These are phyloP conservation scores for Suhomyces emberorum DNA, from an alignment of 805 yeast species.

Conservation along the genomic window DNA sequence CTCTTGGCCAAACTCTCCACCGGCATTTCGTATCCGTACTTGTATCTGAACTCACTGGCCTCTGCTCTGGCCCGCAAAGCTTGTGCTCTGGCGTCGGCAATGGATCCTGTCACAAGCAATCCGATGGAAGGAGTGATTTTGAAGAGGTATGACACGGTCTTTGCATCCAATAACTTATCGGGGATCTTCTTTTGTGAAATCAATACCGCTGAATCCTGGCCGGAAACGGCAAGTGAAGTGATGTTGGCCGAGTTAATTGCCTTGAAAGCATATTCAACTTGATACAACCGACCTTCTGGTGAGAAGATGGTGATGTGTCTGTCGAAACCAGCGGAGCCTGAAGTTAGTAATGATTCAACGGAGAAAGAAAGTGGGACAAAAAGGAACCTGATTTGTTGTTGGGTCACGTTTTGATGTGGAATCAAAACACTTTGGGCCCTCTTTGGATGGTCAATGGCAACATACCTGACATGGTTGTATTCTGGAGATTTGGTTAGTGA, in stretches of 20 bases:
- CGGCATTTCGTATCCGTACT: constrained; percentile 96
- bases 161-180: constrained; percentile 86
- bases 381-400: neutral
- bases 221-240: constrained; percentile 84
- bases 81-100: constrained; percentile 91
- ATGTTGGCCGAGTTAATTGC: constrained; percentile 92
- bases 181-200: constrained; percentile 96
- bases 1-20: constrained; percentile 88
- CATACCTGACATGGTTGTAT: constrained; percentile 9
- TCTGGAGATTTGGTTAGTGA: too few relatives aligned
- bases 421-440: neutral
- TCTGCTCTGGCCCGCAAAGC: constrained; percentile 91
- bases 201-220: constrained; percentile 81
- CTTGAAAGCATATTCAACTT: constrained; percentile 97
- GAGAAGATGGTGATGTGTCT: constrained; percentile 98
- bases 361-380: neutral
- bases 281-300: constrained; percentile 96
- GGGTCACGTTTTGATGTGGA: too few relatives aligned
- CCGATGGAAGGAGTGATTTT: constrained; percentile 79
- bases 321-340: constrained; percentile 91
- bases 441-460: neutral
- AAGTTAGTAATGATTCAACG: constrained; percentile 3
- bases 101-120: constrained; percentile 89
- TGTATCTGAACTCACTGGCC: constrained; percentile 91
- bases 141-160: constrained; percentile 83